Evolutionary conservation across 495 filamentous ascomycete species (phyloP).

Genomic region (Tuber umbilicatum): DNA sequence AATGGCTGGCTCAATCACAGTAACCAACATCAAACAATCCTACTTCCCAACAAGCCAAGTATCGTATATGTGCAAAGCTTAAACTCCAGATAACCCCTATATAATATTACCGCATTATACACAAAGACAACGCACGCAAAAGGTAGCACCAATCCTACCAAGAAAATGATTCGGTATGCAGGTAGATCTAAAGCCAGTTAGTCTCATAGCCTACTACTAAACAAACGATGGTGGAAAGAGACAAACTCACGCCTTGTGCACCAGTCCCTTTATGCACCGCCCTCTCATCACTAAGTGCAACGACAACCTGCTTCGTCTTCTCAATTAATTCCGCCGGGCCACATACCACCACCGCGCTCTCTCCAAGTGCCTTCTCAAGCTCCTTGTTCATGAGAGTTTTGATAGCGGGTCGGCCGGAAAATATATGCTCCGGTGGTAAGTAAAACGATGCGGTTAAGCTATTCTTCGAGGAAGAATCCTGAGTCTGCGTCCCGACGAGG

Average conservation of each 20-base stretch:
- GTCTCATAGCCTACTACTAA: background rate
- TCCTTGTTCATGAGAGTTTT: slow-evolving; percentile 49
- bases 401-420: slow-evolving; percentile 44
- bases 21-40: background rate
- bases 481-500: background rate
- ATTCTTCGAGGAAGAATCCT: slow-evolving; percentile 7
- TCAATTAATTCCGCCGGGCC: slow-evolving; percentile 63
- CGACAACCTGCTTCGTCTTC: slow-evolving; percentile 60
- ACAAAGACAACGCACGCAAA: background rate
- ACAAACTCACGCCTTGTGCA: slow-evolving; percentile 64
- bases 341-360: slow-evolving; percentile 77
- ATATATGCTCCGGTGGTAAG: slow-evolving; percentile 21
- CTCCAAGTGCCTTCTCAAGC: slow-evolving; percentile 69
- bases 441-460: slow-evolving; percentile 6
- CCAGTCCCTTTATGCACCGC: slow-evolving; percentile 87
- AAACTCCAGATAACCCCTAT: background rate
- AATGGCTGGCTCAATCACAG: background rate
- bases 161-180: slow-evolving; percentile 38
- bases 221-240: slow-evolving; percentile 20
- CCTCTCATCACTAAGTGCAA: slow-evolving; percentile 70
- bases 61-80: slow-evolving; percentile 3
- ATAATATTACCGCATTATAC: no score
- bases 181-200: slow-evolving; percentile 11
- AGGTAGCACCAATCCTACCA: slow-evolving; percentile 18
- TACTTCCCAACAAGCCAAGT: background rate